Evolutionary conservation across 768 basidiomycete species (phyloP), one percentile per base, ranked within the genome.

Genomic region (Tylopilus sp.): DNA sequence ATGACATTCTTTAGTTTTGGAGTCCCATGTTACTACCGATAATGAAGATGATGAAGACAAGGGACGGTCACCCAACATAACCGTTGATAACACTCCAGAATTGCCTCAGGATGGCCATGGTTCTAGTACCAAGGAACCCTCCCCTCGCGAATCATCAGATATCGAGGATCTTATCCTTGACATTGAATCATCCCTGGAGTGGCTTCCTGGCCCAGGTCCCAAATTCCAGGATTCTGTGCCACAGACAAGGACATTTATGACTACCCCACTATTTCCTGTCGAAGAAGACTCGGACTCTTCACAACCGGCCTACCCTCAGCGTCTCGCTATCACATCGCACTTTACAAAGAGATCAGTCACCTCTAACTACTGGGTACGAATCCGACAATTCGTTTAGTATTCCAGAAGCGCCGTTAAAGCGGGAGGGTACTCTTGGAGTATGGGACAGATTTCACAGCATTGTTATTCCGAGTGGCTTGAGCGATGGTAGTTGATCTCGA

Each of bases 371-470:
- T 19, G 82, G 82, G 33, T 79, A 76, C 50, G 73, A 76, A 24
- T 73, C 72, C 71, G 83, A 82, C 41, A 82, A 77, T 44, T 58
- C 62, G 9, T 70, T 75, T 12, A 68, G 62, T 21, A 67, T 65
- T 28, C 65, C 67, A 34, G 81, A 79, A 52, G 65, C 69, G 30
- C 73, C 79, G 3, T 69, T 78, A 9, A 89, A 88, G 64, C 80
- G 83, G 21, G 87, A 89, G 45, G 72, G 73, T 14, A 71, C 75
- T 24, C 78, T 79, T 17, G 76, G 78, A 38, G 72, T 83, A 33
- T 91, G 88, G 89, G 82, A 86, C 55, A 87, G 82, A 65, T 73
- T 65, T 29, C 36, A 90, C 48, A 78, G 74, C 50, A 79, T 84
- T 0, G 81, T 92, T 12, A 31, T 31, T 3, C n/a, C 10, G 8